Evolutionary conservation across 2,329 filamentous ascomycete species (phyloP), one percentile per base, ranked within the genome.

Genomic region (Ophiostoma populinum): DNA sequence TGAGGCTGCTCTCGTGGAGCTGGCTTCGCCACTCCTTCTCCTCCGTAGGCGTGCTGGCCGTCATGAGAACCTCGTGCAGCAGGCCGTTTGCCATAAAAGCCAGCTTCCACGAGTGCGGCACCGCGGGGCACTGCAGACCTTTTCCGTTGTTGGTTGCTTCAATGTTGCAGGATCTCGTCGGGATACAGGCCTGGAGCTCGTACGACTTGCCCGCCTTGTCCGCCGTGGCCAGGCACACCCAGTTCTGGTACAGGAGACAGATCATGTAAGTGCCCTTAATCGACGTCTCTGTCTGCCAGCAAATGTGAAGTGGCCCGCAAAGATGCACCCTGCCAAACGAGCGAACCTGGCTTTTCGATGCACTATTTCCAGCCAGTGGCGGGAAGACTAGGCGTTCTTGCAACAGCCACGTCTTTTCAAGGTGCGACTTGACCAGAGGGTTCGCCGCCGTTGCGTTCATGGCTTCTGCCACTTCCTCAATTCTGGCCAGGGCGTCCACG

Each of bases 101-200:
- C 9, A 94, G 49, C 51, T 95, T 98, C 87, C 86, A 95, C 1
- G 85, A 90, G 52, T 81, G 81, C 0, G 80, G 75, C 1, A 81
- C 80, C 3, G 80, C 81, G 43, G 90, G 77, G 48, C 85, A 94
- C 61, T 87, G 83, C 7, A 95, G 52, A 71, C 81, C 81, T 63
- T 72, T 67, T 15, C 77, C 76, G 50, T 87, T 86, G 48, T 86
- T 77, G 4, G 70, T 60, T 37, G 80, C 70, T 49, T 86, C 79
- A 20, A 90, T 55, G 38, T 62, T 75, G 33, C 74, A 59, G 40
- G 70, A 72, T 29, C 61, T 63, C 20, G 92, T 56, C 33, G 74
- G 62, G 41, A 94, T 72, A 42, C 77, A 81, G 25, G 80, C 80
- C 40, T 82, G 66, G 13, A 87, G 71, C 8, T 69, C 71, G 51